Evolutionary conservation across 1,284 basidiomycete species (phyloP).

Genomic region (Fereydounia khargensis): DNA sequence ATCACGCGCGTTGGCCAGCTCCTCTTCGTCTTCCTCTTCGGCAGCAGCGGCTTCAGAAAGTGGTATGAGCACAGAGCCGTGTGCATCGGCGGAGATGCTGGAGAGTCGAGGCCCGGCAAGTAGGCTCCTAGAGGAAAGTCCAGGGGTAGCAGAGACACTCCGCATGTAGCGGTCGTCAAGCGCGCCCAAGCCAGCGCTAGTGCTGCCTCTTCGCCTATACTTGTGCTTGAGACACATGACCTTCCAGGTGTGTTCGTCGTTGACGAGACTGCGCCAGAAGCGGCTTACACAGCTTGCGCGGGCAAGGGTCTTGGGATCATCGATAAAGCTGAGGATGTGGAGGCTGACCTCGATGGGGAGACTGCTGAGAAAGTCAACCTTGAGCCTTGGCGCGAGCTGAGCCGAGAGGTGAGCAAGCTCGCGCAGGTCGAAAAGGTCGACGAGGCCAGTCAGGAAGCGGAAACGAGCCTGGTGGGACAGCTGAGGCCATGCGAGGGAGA

Average conservation of each 20-base stretch:
- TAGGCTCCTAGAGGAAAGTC: no score
- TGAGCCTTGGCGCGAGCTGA: conserved; percentile 73
- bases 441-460: conserved; percentile 41
- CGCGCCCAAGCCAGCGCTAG: conserved; percentile 10
- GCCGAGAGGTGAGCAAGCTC: conserved; percentile 78
- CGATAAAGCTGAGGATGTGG: conserved; percentile 76
- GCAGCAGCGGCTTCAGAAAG: no score
- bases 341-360: conserved; percentile 81
- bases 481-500: conserved; percentile 28
- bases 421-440: conserved; percentile 62
- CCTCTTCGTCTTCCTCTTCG: conserved; percentile 7
- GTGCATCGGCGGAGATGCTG: no score
- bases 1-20: conserved; percentile 1
- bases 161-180: conserved; percentile 25
- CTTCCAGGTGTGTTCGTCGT: conserved; percentile 82
- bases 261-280: conserved; percentile 74
- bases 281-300: conserved; percentile 72
- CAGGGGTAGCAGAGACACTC: neutral
- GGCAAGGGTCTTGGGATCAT: conserved; percentile 74
- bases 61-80: no score
- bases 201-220: conserved; percentile 27
- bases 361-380: conserved; percentile 78
- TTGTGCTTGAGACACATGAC: conserved; percentile 66
- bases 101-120: no score
- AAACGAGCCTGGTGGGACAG: conserved; percentile 29